Conservation (phyloP, 2,329 filamentous ascomycete species). For the Trichophyton benhamiae region DNA sequence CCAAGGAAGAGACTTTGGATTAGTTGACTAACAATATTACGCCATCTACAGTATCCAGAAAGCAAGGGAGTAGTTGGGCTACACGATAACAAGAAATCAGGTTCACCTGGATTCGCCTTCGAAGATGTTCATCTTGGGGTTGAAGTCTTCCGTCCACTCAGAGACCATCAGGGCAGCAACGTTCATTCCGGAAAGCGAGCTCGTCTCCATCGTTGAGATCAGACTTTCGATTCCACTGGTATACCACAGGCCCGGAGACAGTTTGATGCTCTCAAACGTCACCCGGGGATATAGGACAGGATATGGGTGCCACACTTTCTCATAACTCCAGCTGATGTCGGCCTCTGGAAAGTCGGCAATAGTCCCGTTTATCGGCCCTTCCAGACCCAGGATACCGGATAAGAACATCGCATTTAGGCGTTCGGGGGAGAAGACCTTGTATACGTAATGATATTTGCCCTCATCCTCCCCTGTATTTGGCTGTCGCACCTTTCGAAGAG, state of each 20-base stretch:
- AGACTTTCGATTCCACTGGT: conserved; percentile 72
- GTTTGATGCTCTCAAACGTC: conserved; percentile 68
- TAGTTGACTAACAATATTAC: background rate
- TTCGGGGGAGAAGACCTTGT: conserved; percentile 54
- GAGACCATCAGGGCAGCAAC: conserved; percentile 45
- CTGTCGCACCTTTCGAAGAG: conserved; percentile 53
- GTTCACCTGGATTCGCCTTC: conserved; percentile 3
- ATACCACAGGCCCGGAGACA: conserved; percentile 46
- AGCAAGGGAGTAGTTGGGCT: background rate
- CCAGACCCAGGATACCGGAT: conserved; percentile 36
- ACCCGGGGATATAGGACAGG: conserved; percentile 72
- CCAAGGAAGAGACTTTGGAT: background rate
- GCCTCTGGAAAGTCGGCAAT: conserved; percentile 26
- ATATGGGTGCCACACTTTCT: conserved; percentile 72
- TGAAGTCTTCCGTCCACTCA: conserved; percentile 17
- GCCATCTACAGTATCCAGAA: background rate
- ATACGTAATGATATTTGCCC: conserved; percentile 41
- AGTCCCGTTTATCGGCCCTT: conserved; percentile 8
- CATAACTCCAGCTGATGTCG: conserved; percentile 61
- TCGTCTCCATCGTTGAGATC: conserved; percentile 97
- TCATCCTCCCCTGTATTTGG: conserved; percentile 26
- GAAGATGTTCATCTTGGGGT: conserved; percentile 13
- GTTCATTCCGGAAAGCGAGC: conserved; percentile 67
- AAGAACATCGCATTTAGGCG: conserved; percentile 39
- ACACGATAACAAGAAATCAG: background rate